phyloP scores from a whole-genome alignment of 495 filamentous ascomycete genomes.

The Aspergillus egyptiacus region DNA sequence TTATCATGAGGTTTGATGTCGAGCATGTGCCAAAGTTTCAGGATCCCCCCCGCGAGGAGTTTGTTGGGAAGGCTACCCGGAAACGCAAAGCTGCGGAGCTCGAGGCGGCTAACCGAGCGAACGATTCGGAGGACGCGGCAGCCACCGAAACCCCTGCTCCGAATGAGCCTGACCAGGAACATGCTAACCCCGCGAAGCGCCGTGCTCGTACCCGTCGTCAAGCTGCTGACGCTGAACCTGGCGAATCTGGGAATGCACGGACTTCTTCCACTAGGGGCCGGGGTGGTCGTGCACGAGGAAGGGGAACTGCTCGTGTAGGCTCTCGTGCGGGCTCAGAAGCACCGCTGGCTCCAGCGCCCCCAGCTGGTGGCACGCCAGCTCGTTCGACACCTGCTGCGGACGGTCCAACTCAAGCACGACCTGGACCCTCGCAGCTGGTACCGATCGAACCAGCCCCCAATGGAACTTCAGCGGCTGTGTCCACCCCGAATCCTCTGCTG shows the following conservation, averaged over 20 bases:
- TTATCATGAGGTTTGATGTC: slow-evolving; percentile 27
- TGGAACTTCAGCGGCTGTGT: slow-evolving; percentile 1
- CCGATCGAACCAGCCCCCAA: slow-evolving; percentile 22
- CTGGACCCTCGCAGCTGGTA: slow-evolving; percentile 16
- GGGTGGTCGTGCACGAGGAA: slow-evolving; percentile 46
- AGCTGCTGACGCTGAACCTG: slow-evolving; percentile 19
- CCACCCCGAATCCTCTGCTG: slow-evolving; percentile 3
- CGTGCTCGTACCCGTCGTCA: slow-evolving; percentile 31
- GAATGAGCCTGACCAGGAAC: slow-evolving; percentile 30
- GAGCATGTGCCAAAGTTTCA: slow-evolving; percentile 34
- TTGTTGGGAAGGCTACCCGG: slow-evolving; percentile 46
- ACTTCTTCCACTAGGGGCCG: slow-evolving; percentile 39
- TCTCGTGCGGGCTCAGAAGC: slow-evolving; percentile 24
- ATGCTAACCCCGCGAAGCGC: slow-evolving; percentile 23
- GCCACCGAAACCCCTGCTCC: slow-evolving; percentile 23
- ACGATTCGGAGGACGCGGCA: slow-evolving; percentile 28
- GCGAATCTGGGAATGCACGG: slow-evolving; percentile 16
- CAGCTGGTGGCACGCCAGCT: neutral
- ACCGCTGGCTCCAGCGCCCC: slow-evolving; percentile 11
- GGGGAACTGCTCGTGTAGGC: slow-evolving; percentile 35
- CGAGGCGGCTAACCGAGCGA: slow-evolving; percentile 25
- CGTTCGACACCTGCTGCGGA: slow-evolving; percentile 1
- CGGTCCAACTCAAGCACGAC: slow-evolving; percentile 12
- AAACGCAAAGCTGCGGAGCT: slow-evolving; percentile 42
- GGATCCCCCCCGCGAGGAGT: slow-evolving; percentile 47